Evolutionary conservation across 805 yeast genomes (phyloP), one percentile per base, ranked within the genome.

Genomic region (Priceomyces medius): DNA sequence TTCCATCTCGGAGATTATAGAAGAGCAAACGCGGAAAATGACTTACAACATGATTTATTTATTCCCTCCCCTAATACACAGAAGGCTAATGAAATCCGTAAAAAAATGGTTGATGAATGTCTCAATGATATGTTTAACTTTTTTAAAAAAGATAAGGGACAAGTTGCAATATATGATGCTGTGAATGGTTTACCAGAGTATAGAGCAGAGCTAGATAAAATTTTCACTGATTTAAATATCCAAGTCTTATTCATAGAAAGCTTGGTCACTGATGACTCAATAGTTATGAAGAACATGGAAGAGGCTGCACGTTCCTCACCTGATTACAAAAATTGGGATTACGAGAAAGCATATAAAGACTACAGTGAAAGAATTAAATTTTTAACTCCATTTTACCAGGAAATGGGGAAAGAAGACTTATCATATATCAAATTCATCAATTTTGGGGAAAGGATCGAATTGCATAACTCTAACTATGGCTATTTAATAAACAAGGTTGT

Each of bases 121-220:
- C 60, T 85, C 28, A 65, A 65, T 35, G 97, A 88, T 57, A 81
- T 91, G 60, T 58, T 76, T 41, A 66, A 71, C 18, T 89, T 86
- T 54, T 88, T 88, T 61, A 76, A 78, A 47, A 75, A 76, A 20
- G 88, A 83, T 47, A 80, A 79, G 55, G 98, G 98, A 8, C 99
- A 93, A 65, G 88, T 93, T 23, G 99, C 96, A 4, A 87, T 93
- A 17, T 93, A 87, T 63, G 99, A 93, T 63, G 98, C 98, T 0
- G 85, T 93, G 38, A 93, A 93, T 59, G 96, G 93, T 4, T 67
- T 84, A 36, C 79, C 83, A 16, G 72, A 74, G 38, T 85, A 83
- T 50, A 74, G 99, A 51, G 53, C 71, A 6, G 76, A 74, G 21
- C 63, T 91, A 28, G 76, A 76, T 20, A 71, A 73, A 24, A 63